Conservation (phyloP, 345 rosid species). For the Salix arbutifolia region DNA sequence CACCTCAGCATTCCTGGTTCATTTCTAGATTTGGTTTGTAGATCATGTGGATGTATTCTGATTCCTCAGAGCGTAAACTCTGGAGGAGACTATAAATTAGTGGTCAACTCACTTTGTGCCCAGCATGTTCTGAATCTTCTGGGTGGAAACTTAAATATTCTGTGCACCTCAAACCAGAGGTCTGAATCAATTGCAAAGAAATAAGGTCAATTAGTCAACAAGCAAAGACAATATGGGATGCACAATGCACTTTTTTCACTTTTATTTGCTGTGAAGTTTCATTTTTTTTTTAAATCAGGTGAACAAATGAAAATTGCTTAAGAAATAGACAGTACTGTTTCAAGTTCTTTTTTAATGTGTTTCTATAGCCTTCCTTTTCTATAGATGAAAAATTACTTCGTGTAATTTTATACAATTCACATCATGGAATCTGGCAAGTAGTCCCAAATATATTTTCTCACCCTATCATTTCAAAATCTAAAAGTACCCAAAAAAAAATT, state of each 20-base stretch:
- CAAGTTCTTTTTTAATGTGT: neutral
- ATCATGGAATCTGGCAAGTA: neutral
- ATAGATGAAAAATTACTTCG: too few species aligned
- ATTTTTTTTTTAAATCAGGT: neutral
- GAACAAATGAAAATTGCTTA: neutral
- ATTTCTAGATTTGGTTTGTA: neutral
- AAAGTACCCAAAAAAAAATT: too few species aligned
- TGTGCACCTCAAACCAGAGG: neutral
- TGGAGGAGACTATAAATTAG: neutral
- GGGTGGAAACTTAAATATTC: neutral
- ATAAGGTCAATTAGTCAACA: neutral
- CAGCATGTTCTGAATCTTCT: neutral
- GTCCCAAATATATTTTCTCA: neutral
- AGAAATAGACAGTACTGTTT: neutral
- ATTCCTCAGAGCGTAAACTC: neutral
- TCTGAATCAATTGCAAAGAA: neutral
- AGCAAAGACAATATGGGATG: neutral
- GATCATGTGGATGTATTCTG: neutral
- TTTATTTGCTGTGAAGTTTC: neutral
- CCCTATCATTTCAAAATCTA: too few species aligned
- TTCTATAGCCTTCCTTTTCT: neutral
- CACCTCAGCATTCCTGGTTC: neutral
- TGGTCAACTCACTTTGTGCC: neutral
- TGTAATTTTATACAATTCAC: neutral
- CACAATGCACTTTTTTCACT: neutral